Evolutionary conservation across 805 yeast species (phyloP), one percentile per base, ranked within the genome.

Genomic region (Lachancea quebecensis): DNA sequence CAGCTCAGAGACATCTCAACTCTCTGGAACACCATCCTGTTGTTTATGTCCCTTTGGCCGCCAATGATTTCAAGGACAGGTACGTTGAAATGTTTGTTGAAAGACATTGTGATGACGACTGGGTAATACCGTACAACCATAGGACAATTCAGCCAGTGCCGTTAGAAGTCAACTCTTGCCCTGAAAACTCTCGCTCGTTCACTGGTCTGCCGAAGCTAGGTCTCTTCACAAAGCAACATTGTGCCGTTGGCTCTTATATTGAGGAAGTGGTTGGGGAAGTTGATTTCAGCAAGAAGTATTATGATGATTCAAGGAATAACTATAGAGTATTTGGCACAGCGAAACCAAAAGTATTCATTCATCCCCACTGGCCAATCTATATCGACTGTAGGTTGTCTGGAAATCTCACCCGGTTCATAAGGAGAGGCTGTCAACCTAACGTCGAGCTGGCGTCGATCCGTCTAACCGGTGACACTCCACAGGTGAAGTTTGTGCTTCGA

Each of bases 381-480:
- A 67, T 90, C 14, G 96, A 90, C 63, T 76, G 89, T n/a, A 73
- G 96, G 48, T 75, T 80, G 35, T 72, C 79, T 4, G 98, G 97
- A 0, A 85, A 87, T 53, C 72, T 74, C 30, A 70, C 89, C 0
- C 66, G 95, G 41, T 91, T 85, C 59, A 69, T 86, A 28, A 71
- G 97, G 48, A 78, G 83, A 48, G 70, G 89, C 9, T 86, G 96
- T 56, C 64, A 74, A 10, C 88, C 95, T 6, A 89, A 88, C 62
- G 82, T 89, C 56, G 77, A 72, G 48, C 65, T 91, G 27, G 71
- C 71, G 38, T 72, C 85, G 2, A 62, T 76, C 0, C 56, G 66
- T 11, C 51, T 68, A 14, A 67, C 58, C 4, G 45, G 45, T 18
- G 44, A 41, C 8, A 58, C 66, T 35, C 57, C 70, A 12, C 65